A percentile compares a stretch with the other conserved stretches of the same genome.
Evolutionary conservation across 2,329 filamentous ascomycete species (phyloP).

Genomic region (Xylariaceae sp.): DNA sequence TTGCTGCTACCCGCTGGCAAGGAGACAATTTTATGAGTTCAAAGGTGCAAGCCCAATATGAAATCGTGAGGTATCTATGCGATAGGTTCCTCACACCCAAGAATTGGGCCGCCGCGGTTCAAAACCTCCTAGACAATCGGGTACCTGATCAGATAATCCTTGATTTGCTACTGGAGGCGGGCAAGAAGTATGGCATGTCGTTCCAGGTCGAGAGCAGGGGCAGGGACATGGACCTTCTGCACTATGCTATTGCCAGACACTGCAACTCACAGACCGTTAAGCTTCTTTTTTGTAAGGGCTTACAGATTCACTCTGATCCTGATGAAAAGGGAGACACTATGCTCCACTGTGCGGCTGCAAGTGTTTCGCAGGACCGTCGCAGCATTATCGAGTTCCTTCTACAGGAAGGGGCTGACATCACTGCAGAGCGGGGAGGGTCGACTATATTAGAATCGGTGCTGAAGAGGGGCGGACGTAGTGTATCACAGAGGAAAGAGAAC

Average conservation of each 20-base stretch:
- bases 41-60: background rate
- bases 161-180: background rate
- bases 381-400: constrained; percentile 1
- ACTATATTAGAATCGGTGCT: background rate
- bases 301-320: background rate
- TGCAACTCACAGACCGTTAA: background rate
- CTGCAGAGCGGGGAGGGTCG: background rate
- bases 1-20: constrained; percentile 1
- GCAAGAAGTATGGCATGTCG: too few species aligned
- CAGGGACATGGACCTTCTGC: background rate
- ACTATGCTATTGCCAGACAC: background rate
- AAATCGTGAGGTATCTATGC: background rate
- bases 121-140: background rate
- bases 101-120: background rate
- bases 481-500: background rate
- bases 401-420: background rate
- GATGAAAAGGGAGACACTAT: background rate
- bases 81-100: background rate
- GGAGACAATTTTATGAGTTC: background rate
- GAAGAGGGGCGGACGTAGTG: too few species aligned
- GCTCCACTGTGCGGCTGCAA: background rate
- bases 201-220: background rate
- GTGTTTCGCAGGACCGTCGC: background rate
- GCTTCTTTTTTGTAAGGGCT: background rate
- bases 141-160: constrained; percentile 1